These are phyloP conservation scores for Fusarium humuli DNA, from an alignment of 2,329 filamentous ascomycete genomes.

Conservation along the genomic window DNA sequence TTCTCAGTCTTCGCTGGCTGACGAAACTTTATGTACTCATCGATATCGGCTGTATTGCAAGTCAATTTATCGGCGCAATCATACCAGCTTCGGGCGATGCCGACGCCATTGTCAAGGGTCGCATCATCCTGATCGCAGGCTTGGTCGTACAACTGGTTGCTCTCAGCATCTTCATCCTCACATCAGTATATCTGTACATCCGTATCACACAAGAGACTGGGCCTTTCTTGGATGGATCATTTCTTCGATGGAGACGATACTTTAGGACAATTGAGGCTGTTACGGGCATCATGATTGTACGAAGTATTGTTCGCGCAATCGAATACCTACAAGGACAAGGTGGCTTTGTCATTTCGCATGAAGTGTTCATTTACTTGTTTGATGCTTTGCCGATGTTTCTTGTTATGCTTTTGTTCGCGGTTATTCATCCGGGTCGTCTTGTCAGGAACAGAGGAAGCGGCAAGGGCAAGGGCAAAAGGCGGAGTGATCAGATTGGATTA, in stretches of 20 bases:
- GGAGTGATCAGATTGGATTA: background rate
- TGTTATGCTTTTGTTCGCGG: constrained; percentile 54
- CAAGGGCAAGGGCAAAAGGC: background rate
- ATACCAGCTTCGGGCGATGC: constrained; percentile 20
- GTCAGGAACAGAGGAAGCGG: background rate
- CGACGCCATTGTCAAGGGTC: background rate
- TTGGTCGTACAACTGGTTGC: constrained; percentile 2
- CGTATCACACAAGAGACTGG: constrained; percentile 4
- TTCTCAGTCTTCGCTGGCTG: constrained; percentile 11
- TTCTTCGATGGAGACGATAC: constrained; percentile 47
- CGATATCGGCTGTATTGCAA: background rate
- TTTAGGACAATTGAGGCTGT: constrained; percentile 50
- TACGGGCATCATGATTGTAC: constrained; percentile 56
- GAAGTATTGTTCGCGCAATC: constrained; percentile 59
- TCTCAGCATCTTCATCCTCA: constrained; percentile 9
- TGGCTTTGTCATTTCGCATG: constrained; percentile 56
- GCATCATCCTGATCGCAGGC: constrained; percentile 14
- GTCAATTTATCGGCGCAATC: constrained; percentile 22
- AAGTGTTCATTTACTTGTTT: constrained; percentile 58
- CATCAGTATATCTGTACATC: background rate
- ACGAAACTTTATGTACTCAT: constrained; percentile 6
- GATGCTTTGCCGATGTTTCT: constrained; percentile 56
- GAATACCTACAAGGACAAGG: constrained; percentile 59
- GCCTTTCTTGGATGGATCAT: constrained; percentile 5
- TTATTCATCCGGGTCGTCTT: constrained; percentile 10